Evolutionary conservation across 805 yeast genomes (phyloP).

Genomic region (Wickerhamiella brachini): DNA sequence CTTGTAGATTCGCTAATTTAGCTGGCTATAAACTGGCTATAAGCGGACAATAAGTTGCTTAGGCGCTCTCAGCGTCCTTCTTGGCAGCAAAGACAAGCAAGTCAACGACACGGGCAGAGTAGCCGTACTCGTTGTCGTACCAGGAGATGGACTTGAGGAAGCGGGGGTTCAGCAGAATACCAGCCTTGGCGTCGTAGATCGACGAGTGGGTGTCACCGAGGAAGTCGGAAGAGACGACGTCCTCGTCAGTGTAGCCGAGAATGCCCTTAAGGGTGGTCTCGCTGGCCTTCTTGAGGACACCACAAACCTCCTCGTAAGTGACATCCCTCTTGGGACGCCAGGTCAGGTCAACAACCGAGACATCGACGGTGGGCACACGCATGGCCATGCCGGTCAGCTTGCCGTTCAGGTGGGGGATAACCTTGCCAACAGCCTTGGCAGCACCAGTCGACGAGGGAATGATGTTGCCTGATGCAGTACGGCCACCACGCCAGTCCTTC

Average conservation of each 20-base stretch:
- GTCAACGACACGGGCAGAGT: constrained; percentile 93
- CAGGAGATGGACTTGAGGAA: constrained; percentile 86
- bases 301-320: constrained; percentile 72
- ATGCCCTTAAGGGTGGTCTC: constrained; percentile 70
- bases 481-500: constrained; percentile 98
- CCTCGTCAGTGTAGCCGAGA: constrained; percentile 83
- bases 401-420: constrained; percentile 79
- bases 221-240: constrained; percentile 85
- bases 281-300: constrained; percentile 60
- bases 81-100: constrained; percentile 69
- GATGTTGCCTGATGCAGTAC: constrained; percentile 91
- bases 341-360: constrained; percentile 86
- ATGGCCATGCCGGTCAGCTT: constrained; percentile 88
- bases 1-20: too few relatives aligned
- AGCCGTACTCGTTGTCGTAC: constrained; percentile 95
- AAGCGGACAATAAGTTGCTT: neutral
- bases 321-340: constrained; percentile 65
- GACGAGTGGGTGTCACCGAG: constrained; percentile 72
- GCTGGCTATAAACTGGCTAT: neutral
- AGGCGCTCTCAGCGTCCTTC: constrained; percentile 21
- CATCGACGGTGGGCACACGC: constrained; percentile 90
- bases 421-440: constrained; percentile 95
- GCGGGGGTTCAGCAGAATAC: constrained; percentile 73
- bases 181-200: constrained; percentile 83
- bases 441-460: constrained; percentile 96